Conservation (phyloP, 768 basidiomycete species). For the Scleroderma citrinum region DNA sequence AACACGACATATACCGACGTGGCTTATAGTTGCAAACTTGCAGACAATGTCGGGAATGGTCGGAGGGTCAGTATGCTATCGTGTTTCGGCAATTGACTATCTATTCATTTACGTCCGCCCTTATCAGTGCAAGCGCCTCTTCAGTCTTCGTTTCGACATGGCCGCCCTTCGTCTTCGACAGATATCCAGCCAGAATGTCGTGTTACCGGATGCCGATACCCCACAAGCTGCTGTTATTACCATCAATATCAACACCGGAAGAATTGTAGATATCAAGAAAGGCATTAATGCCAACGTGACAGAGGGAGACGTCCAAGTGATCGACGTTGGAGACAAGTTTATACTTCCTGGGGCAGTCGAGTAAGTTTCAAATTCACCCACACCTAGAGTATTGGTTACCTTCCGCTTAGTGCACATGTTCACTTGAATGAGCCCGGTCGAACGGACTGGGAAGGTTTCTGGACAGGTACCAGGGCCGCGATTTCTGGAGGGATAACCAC, state of each 20-base stretch:
- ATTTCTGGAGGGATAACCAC: constrained; percentile 93
- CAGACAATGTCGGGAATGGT: no score
- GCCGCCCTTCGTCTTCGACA: constrained; percentile 21
- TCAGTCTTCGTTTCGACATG: constrained; percentile 10
- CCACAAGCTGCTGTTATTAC: constrained; percentile 64
- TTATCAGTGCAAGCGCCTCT: not conserved
- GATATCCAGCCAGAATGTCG: constrained; percentile 49
- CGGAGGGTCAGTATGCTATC: no score
- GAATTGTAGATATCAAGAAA: constrained; percentile 46
- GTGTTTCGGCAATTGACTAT: no score
- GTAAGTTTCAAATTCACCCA: constrained; percentile 30
- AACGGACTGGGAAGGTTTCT: constrained; percentile 92
- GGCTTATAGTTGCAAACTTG: no score
- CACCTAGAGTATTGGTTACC: not conserved
- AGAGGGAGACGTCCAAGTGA: constrained; percentile 29
- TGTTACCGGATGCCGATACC: constrained; percentile 44
- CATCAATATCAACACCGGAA: constrained; percentile 50
- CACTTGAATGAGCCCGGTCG: constrained; percentile 93
- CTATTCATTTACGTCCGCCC: no score
- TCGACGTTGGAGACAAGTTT: constrained; percentile 53
- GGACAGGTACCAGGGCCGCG: constrained; percentile 86
- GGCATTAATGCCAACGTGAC: constrained; percentile 18
- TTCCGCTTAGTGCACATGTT: constrained; percentile 64
- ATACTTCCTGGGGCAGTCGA: constrained; percentile 80
- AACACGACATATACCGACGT: no score